phyloP scores from a whole-genome alignment of 768 basidiomycete genomes.

The Tephrocybe sp. region DNA sequence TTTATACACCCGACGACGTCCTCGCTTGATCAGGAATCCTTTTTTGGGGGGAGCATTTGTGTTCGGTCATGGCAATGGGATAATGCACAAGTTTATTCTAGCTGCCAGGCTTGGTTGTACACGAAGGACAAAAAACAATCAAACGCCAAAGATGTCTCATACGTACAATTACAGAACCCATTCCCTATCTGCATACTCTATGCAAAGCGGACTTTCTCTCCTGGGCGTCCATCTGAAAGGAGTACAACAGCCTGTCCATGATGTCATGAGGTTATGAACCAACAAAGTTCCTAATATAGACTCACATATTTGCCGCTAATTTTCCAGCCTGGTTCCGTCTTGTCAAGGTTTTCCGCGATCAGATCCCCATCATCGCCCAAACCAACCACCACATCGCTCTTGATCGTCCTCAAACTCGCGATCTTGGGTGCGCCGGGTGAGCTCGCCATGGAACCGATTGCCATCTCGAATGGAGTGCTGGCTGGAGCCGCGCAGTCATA shows the following conservation, averaged over 20 bases:
- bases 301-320: constrained; percentile 95
- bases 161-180: not conserved
- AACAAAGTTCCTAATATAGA: constrained; percentile 15
- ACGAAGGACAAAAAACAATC: no score
- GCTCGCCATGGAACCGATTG: constrained; percentile 91
- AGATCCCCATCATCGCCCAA: constrained; percentile 66
- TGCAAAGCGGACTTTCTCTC: constrained; percentile 81
- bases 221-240: constrained; percentile 83
- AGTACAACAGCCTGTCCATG: constrained; percentile 74
- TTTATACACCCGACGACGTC: no score
- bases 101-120: no score
- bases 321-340: constrained; percentile 91
- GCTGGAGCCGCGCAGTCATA: constrained; percentile 86
- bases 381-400: constrained; percentile 93
- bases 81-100: no score
- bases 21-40: no score
- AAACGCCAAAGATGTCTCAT: not conserved
- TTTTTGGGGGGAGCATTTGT: no score
- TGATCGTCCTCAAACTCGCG: constrained; percentile 86
- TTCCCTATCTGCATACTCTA: constrained; percentile 19
- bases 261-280: constrained; percentile 1
- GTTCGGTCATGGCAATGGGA: no score
- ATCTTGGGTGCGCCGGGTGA: constrained; percentile 85
- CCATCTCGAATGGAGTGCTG: constrained; percentile 83
- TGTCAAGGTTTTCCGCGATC: constrained; percentile 76